Evolutionary conservation across 1,139 yeast genomes (phyloP), one percentile per base, ranked within the genome.

Genomic region (Diutina neorugosa): DNA sequence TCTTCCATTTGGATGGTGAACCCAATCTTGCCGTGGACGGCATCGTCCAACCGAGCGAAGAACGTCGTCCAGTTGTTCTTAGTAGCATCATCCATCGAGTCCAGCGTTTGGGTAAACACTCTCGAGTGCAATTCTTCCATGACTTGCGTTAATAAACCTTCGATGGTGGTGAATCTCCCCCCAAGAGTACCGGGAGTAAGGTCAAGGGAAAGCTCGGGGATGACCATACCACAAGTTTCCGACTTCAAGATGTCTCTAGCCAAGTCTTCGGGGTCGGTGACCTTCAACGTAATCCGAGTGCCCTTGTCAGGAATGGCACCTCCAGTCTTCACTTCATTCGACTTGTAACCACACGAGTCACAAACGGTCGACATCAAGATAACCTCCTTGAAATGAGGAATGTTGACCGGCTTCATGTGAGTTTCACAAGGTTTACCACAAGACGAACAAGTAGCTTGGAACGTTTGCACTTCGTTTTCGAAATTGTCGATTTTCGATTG

Each of bases 291-390:
- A 57, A 90, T 81, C 58, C 76, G 82, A 60, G 84, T 82, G 57
- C 98, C 99, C 67, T 83, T 77, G 4, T 74, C 84, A 41, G 98
- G 98, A 54, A 94, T 86, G 19, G 86, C 95, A 59, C 99, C 99
- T 55, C 99, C 99, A 4, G 98, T 94, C 72, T 91, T 93, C 59
- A 94, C 98, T 69, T 94, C 99, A 65, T 94, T 94, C 21, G 96
- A 88, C 70, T 88, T 93, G 72, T 87, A 94, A 41, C 98, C 98
- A 73, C 99, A 94, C 60, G 81, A 73, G 47, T 85, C 91, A 70
- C 99, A 94, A 1, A 81, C 84, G 0, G 98, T 93, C 53, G 96
- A 86, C 98, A 94, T 94, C 62, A 94, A 81, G 57, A 94, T 86
- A 50, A 94, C 99, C 61, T 94, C 98, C 69, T 90, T 91, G 76